A percentile compares a stretch with the other conserved stretches of the same genome.
Evolutionary conservation across 2,329 filamentous ascomycete species (phyloP).

Genomic region (Endothia cerciana): DNA sequence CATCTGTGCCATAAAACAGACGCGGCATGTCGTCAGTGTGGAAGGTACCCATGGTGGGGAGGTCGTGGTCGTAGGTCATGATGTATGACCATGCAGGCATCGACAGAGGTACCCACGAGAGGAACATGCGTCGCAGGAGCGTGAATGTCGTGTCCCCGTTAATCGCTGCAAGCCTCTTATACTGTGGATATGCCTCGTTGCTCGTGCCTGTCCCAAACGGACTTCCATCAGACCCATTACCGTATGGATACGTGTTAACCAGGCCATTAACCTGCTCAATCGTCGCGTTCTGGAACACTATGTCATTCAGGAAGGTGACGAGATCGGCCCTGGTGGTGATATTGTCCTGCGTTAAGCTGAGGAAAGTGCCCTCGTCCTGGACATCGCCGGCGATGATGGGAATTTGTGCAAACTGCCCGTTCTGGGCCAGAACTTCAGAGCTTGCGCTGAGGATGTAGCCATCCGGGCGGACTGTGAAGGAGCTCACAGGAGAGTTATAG

Average conservation of each 20-base stretch:
- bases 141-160: conserved; percentile 64
- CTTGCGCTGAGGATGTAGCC: conserved; percentile 55
- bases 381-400: conserved; percentile 67
- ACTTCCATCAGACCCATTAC: conserved; percentile 48
- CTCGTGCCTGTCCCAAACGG: conserved; percentile 45
- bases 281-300: conserved; percentile 55
- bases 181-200: conserved; percentile 67
- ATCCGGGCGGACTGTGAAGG: conserved; percentile 66
- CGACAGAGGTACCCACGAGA: conserved; percentile 44
- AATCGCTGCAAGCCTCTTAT: conserved; percentile 65
- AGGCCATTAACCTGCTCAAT: conserved; percentile 49
- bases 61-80: conserved; percentile 60
- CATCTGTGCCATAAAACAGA: conserved; percentile 53
- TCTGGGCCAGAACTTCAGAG: conserved; percentile 52
- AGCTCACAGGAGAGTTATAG: conserved; percentile 60
- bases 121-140: conserved; percentile 43
- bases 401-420: conserved; percentile 58
- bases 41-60: conserved; percentile 65
- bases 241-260: conserved; percentile 57
- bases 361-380: conserved; percentile 69
- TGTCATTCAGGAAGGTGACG: conserved; percentile 52
- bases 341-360: conserved; percentile 62
- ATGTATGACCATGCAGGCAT: conserved; percentile 65
- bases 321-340: conserved; percentile 58
- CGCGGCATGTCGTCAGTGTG: conserved; percentile 62